These are phyloP conservation scores for Opeltia flavorubescens DNA, from an alignment of 495 filamentous ascomycete genomes.

Conservation along the genomic window DNA sequence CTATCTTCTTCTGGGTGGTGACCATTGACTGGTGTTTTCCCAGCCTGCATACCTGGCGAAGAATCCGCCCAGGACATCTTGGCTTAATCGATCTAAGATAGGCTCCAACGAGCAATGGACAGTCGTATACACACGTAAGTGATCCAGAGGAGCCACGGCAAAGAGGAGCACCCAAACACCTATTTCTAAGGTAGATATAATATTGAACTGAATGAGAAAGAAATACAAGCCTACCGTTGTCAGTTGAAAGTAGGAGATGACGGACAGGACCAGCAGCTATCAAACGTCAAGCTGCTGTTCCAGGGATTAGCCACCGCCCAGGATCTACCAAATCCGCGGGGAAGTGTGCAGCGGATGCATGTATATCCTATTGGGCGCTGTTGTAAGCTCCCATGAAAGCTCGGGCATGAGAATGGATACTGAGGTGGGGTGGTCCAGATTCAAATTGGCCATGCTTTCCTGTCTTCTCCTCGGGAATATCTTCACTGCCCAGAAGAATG, in stretches of 20 bases:
- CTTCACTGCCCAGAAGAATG: background rate
- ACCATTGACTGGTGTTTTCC: conserved; percentile 12
- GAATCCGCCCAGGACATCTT: conserved; percentile 20
- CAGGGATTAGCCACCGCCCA: background rate
- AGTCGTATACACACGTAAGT: background rate
- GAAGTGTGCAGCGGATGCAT: background rate
- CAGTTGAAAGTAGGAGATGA: background rate
- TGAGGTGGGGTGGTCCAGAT: background rate
- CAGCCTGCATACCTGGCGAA: conserved; percentile 18
- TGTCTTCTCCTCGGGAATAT: conserved; percentile 8
- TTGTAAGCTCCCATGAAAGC: too few species aligned
- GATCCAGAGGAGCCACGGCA: background rate
- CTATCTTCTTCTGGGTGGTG: conserved; percentile 13
- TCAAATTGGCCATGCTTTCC: background rate
- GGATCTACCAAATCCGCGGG: conserved; percentile 5
- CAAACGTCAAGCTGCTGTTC: background rate
- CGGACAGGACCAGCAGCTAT: background rate
- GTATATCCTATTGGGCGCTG: background rate
- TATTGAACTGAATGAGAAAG: too few species aligned
- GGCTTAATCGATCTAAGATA: background rate
- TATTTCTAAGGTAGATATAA: too few species aligned
- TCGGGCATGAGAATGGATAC: too few species aligned
- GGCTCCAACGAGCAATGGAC: background rate
- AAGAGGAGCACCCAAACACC: conserved; percentile 1
- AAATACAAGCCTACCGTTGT: background rate